Conservation (phyloP, 441 rosid species). For the Macaranga tanarius region DNA sequence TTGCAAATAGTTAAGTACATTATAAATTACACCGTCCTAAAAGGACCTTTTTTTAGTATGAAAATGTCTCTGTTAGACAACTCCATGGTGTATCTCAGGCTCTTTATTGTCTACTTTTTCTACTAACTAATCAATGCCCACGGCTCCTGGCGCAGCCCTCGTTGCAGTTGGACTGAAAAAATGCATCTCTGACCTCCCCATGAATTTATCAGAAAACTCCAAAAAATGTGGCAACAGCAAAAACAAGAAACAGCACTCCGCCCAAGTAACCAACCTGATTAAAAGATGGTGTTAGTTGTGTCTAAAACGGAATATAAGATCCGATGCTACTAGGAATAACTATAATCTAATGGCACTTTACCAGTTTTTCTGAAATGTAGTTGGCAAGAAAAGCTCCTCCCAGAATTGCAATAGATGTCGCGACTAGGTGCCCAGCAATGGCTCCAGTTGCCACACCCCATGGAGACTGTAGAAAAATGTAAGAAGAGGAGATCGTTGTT, state of each 20-base stretch:
- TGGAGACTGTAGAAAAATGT: constrained; percentile 58
- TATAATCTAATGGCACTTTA: constrained; percentile 21
- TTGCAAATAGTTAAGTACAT: not conserved
- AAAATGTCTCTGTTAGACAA: constrained; percentile 1
- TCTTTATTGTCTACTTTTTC: constrained; percentile 9
- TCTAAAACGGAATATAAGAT: not conserved
- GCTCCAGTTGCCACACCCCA: constrained; percentile 98
- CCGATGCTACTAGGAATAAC: not conserved
- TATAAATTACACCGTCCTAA: not conserved
- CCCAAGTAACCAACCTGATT: constrained; percentile 88
- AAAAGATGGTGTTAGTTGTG: constrained; percentile 12
- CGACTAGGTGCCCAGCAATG: constrained; percentile 86
- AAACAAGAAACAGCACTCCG: constrained; percentile 81
- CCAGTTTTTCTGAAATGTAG: constrained; percentile 92
- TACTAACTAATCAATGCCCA: constrained; percentile 8
- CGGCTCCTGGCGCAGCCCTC: not conserved
- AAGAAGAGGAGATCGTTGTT: not conserved
- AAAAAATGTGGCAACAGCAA: constrained; percentile 82
- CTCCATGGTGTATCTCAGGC: not conserved
- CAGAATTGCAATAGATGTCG: constrained; percentile 75
- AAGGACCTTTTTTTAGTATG: not conserved
- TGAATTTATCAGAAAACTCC: constrained; percentile 62
- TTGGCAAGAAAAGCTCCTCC: constrained; percentile 95
- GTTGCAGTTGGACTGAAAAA: constrained; percentile 11
- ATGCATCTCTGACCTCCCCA: constrained; percentile 12